These are phyloP conservation scores for Acacia pycnantha DNA, from an alignment of 331 rosid genomes.

Conservation along the genomic window DNA sequence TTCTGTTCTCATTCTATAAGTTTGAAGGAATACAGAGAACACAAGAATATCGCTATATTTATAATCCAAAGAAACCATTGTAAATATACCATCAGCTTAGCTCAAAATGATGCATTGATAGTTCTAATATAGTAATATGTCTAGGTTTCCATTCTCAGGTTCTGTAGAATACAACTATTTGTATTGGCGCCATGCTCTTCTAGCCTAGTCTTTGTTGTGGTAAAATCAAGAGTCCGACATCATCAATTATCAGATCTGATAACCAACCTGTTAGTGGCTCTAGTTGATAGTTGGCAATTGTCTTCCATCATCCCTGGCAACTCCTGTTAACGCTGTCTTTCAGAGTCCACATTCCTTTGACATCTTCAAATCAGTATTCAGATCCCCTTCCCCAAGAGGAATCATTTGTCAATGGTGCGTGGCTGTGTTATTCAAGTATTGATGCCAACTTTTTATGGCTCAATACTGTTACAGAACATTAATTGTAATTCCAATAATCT, in stretches of 20 bases:
- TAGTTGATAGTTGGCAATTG: not conserved
- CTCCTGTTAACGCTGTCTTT: not conserved
- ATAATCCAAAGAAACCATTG: not conserved
- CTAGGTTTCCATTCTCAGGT: not conserved
- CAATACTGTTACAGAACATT: not conserved
- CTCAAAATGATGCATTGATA: not conserved
- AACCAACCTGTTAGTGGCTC: not conserved
- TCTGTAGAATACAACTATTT: not conserved
- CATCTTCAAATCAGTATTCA: not conserved
- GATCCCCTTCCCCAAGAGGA: not conserved
- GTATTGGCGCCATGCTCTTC: not conserved
- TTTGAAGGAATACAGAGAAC: not conserved
- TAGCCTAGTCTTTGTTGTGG: not conserved
- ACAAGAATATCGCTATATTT: not conserved
- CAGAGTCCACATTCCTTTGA: not conserved
- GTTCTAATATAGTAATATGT: not conserved
- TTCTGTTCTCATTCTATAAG: not conserved
- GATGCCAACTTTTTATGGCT: not conserved
- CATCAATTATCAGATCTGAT: not conserved
- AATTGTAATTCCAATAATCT: not conserved
- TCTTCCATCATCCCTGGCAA: not conserved
- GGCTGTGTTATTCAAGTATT: not conserved
- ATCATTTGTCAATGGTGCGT: not conserved
- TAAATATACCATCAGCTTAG: not conserved
- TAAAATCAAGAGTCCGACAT: not conserved